phyloP scores from a whole-genome alignment of 257 asterid species.

The Datura wrightii region DNA sequence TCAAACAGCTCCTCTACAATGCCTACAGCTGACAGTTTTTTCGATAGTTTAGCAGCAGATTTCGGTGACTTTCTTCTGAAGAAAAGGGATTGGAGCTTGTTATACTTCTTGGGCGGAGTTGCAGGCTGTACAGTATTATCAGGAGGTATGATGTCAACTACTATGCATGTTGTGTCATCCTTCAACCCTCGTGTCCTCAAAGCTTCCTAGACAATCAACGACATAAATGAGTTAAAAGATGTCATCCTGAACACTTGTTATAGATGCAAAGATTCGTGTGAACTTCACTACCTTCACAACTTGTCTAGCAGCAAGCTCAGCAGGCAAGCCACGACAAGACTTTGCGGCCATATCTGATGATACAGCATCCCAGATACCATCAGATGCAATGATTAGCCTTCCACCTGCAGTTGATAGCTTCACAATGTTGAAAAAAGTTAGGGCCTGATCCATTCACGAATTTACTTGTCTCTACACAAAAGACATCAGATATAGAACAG shows the following conservation, averaged over 20 bases:
- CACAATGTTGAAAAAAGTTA: slow-evolving; percentile 26
- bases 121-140: slow-evolving; percentile 46
- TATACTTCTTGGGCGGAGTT: slow-evolving; percentile 51
- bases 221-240: slow-evolving; percentile 1
- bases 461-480: background rate
- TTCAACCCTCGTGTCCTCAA: slow-evolving; percentile 73
- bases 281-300: slow-evolving; percentile 65
- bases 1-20: slow-evolving; percentile 80
- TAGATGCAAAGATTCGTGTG: background rate
- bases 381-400: slow-evolving; percentile 85
- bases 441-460: slow-evolving; percentile 11
- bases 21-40: slow-evolving; percentile 64
- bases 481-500: background rate
- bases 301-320: slow-evolving; percentile 76
- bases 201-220: slow-evolving; percentile 59
- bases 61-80: slow-evolving; percentile 44
- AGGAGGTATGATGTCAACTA: slow-evolving; percentile 76
- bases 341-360: slow-evolving; percentile 77
- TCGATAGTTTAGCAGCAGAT: slow-evolving; percentile 45
- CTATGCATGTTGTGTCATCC: slow-evolving; percentile 88
- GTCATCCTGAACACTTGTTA: background rate
- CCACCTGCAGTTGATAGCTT: slow-evolving; percentile 78
- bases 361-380: slow-evolving; percentile 88
- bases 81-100: slow-evolving; percentile 57
- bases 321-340: slow-evolving; percentile 78